Evolutionary conservation across 116 monocot genomes (phyloP), one percentile per base, ranked within the genome.

Genomic region (Papilionanthe hybrid): DNA sequence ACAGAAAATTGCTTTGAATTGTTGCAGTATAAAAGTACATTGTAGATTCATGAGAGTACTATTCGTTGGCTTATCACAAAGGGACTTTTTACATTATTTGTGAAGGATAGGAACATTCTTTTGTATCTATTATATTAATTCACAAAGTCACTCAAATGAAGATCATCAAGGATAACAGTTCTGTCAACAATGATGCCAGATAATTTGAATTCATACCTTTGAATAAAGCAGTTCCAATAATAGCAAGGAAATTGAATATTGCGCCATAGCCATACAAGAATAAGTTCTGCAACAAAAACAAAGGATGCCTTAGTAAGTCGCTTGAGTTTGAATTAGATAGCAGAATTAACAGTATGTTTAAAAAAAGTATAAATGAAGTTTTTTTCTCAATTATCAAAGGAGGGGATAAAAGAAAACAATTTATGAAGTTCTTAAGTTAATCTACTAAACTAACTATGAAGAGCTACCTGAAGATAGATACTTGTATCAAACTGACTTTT

Each of bases 401-500:
- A 44, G 22, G 44, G n/a, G 43, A 20, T 69, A 30, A 29, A 11
- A 9, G 11, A 69, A 37, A 37, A 17, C 32, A 69, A 69, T 15
- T 69, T 69, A 69, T 69, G 66, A 66, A 27, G 41, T 4, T 72
- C 27, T 28, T 12, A 67, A 67, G 27, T 25, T 67, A 45, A 45
- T 45, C 45, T 6, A 6, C 45, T 23, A 32, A 44, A 44, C 1
- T 73, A 43, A 44, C 44, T 13, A 1, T 7, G 15, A 27, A 27
- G 65, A 85, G n/a, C 86, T 66, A 99, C 99, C 95, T 99, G 99
- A 91, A 99, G 95, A 84, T 95, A 99, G 49, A 99, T 99, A 66
- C 95, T 99, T 72, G 99, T 99, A 23, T 99, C 99, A 90, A 93
- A 99, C 76, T 99, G 99, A 87, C 95, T 99, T 86, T 99, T 99